phyloP scores from a whole-genome alignment of 495 filamentous ascomycete species.

The Polyplosphaeria fusca region DNA sequence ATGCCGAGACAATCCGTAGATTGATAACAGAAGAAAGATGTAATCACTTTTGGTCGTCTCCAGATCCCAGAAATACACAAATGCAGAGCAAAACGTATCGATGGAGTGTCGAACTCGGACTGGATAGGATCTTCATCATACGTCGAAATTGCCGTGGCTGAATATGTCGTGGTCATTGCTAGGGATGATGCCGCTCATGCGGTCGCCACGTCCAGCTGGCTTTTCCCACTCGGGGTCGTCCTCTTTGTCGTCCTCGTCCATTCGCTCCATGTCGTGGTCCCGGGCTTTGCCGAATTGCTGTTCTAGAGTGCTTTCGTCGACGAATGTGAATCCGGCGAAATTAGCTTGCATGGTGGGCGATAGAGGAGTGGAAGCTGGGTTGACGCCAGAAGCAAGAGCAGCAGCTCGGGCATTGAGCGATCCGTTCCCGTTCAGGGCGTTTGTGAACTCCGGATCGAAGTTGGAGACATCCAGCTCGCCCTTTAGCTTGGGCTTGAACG shows the following conservation, averaged over 20 bases:
- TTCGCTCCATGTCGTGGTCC: slow-evolving; percentile 55
- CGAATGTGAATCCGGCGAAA: slow-evolving; percentile 97
- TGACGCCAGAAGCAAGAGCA: slow-evolving; percentile 68
- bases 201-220: slow-evolving; percentile 33
- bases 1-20: slow-evolving; percentile 8
- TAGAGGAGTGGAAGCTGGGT: slow-evolving; percentile 81
- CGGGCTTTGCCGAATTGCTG: slow-evolving; percentile 66
- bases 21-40: slow-evolving; percentile 9
- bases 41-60: slow-evolving; percentile 25
- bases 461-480: slow-evolving; percentile 94
- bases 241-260: slow-evolving; percentile 62
- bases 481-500: slow-evolving; percentile 96
- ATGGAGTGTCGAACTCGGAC: background rate
- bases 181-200: slow-evolving; percentile 42
- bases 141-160: slow-evolving; percentile 41
- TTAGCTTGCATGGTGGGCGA: slow-evolving; percentile 96
- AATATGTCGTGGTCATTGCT: slow-evolving; percentile 40
- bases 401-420: slow-evolving; percentile 86
- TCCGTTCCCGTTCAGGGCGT: slow-evolving; percentile 68
- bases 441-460: slow-evolving; percentile 98
- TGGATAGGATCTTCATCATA: slow-evolving; percentile 24
- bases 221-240: slow-evolving; percentile 33
- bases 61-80: slow-evolving; percentile 19
- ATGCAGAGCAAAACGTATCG: slow-evolving; percentile 2
- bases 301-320: slow-evolving; percentile 93